These are phyloP conservation scores for Rubia peregrina DNA, from an alignment of 305 asterid genomes.

Conservation along the genomic window DNA sequence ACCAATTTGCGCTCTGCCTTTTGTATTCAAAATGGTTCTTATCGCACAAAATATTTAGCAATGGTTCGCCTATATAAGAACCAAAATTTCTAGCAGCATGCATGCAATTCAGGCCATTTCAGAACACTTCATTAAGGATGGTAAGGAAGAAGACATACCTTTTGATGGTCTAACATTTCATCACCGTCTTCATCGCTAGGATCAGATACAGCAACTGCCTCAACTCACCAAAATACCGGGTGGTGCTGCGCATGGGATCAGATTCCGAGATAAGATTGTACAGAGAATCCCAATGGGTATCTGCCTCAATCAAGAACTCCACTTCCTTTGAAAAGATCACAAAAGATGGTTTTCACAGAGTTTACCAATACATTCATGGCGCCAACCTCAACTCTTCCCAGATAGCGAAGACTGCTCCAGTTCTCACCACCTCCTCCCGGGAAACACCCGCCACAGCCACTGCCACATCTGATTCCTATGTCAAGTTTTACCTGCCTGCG, in stretches of 20 bases:
- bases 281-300: constrained; percentile 19
- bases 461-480: constrained; percentile 12
- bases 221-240: constrained; percentile 18
- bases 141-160: background rate
- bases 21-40: background rate
- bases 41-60: background rate
- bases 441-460: background rate
- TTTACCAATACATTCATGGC: constrained; percentile 24
- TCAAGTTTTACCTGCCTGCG: constrained; percentile 22
- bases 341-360: constrained; percentile 22
- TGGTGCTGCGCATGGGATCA: constrained; percentile 14
- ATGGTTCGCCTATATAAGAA: background rate
- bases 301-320: constrained; percentile 11
- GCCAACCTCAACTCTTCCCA: constrained; percentile 18
- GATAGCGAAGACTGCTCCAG: constrained; percentile 19
- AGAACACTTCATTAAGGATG: background rate
- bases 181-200: background rate
- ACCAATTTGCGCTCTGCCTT: background rate
- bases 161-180: background rate
- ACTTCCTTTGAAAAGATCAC: constrained; percentile 17
- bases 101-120: background rate
- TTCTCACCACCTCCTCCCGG: constrained; percentile 14
- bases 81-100: background rate
- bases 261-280: constrained; percentile 23
- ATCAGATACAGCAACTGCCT: background rate